A percentile compares a stretch with the other conserved stretches of the same genome.
phyloP scores from a whole-genome alignment of 306 rosid genomes.

The Malus sieversii region DNA sequence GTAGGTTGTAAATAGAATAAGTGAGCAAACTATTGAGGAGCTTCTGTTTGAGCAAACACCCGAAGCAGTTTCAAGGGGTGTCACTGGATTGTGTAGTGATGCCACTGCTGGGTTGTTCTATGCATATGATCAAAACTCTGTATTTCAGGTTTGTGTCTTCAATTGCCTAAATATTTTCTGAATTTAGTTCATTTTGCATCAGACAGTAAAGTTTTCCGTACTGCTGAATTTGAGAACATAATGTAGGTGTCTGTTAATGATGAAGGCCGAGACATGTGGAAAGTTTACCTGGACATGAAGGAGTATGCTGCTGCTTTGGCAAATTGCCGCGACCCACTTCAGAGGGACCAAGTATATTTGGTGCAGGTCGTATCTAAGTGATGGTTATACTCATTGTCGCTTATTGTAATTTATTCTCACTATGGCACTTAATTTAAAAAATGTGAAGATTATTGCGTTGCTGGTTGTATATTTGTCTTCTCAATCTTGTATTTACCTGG shows the following conservation, averaged over 20 bases:
- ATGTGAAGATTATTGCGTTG: background rate
- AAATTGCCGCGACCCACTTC: conserved; percentile 84
- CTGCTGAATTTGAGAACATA: conserved; percentile 27
- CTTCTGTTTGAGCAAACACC: conserved; percentile 89
- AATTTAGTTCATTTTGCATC: conserved; percentile 13
- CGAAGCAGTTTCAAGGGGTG: conserved; percentile 77
- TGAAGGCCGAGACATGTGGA: conserved; percentile 97
- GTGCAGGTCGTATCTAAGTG: conserved; percentile 52
- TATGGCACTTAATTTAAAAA: background rate
- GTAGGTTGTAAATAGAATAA: conserved; percentile 95
- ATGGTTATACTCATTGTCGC: background rate
- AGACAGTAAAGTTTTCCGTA: conserved; percentile 1
- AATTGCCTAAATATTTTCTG: conserved; percentile 10
- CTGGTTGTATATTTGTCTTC: background rate
- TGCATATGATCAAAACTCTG: conserved; percentile 87
- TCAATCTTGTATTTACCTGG: background rate
- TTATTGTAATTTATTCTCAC: background rate
- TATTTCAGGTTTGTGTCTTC: conserved; percentile 74
- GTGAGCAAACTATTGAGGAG: conserved; percentile 87
- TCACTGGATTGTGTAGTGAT: conserved; percentile 93
- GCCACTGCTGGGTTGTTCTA: conserved; percentile 96
- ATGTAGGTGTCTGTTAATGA: conserved; percentile 85
- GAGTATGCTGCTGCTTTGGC: conserved; percentile 89
- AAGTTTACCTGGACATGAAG: conserved; percentile 91
- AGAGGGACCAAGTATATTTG: conserved; percentile 91